Base-by-base conservation (phyloP, 257 asterid genomes). In the Cynanchum wilfordii region DNA sequence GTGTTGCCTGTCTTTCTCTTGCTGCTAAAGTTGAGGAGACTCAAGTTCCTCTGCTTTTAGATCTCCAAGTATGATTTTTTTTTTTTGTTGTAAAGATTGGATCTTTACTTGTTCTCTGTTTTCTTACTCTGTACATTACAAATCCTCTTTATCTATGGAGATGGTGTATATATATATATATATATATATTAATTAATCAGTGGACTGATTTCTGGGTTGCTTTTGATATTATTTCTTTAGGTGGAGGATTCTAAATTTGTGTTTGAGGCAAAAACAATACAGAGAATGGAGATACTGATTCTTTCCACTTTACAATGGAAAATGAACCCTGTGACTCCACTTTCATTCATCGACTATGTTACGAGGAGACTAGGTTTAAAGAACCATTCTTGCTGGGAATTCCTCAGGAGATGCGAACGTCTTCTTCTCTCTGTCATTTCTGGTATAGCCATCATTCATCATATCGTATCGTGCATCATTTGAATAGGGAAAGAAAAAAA, bases 1-100 rank as follows among this genome's bases (percentile, higher is more conserved):
- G 95, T 60, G 96, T 92, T 38, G 89, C 92, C 66, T 92, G 90
- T 71, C 91, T 92, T 29, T 92, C 97, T 75, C 79, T 90, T 70
- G 95, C 97, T 85, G 93, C 95, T 0, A 89, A 91, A 84, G 84
- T 91, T 69, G 97, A 91, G 68, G 97, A 89, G 77, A 82, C 86
- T 78, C 81, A 78, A 73, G 96, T 84, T 9, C 97, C 96, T 74
- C 90, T 89, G 0, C 91, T 92, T 67, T 45, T 86, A 66, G 95
- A 89, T 75, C 81, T 92, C 77, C 97, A 92, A 87, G 95, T 91
- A 89, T 70, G 92, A 72, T 69, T 42, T 25, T 2, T 42, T 25
- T 2, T 2, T 33, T 33, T 16, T 11, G 5, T 10, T 16, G 3
- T 73, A 33, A 65, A 71, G 22, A 71, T 42, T 57, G 64, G 47